Evolutionary conservation across 805 yeast genomes (phyloP).

Genomic region (Kazachstania africana): DNA sequence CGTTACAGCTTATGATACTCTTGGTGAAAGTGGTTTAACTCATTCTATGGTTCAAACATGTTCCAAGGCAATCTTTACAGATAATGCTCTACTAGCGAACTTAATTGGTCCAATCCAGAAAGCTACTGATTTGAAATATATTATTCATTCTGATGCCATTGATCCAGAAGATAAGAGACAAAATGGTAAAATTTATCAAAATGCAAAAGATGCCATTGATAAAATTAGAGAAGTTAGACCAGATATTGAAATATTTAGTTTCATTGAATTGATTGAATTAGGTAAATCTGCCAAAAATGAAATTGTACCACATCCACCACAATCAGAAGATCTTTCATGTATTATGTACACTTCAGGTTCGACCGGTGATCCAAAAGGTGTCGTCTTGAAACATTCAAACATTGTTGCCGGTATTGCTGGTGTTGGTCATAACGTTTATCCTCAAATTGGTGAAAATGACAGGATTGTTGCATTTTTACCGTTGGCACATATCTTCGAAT

Average conservation of each 20-base stretch:
- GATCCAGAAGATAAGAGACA: slow-evolving; percentile 49
- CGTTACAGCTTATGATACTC: slow-evolving; percentile 95
- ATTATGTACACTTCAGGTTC: slow-evolving; percentile 67
- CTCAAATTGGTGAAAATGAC: slow-evolving; percentile 46
- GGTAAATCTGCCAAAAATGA: slow-evolving; percentile 42
- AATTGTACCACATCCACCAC: slow-evolving; percentile 33
- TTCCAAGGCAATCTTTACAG: slow-evolving; percentile 71
- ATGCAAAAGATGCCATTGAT: slow-evolving; percentile 44
- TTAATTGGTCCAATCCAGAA: slow-evolving; percentile 62
- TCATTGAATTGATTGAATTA: slow-evolving; percentile 49
- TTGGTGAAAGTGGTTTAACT: slow-evolving; percentile 79
- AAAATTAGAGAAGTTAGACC: slow-evolving; percentile 58
- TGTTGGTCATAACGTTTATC: slow-evolving; percentile 49
- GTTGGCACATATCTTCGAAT: slow-evolving; percentile 90
- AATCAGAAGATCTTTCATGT: slow-evolving; percentile 41
- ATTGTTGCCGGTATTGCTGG: slow-evolving; percentile 83
- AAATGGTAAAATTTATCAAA: slow-evolving; percentile 46
- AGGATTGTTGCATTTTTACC: slow-evolving; percentile 83
- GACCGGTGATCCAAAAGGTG: slow-evolving; percentile 74
- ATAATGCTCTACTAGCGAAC: slow-evolving; percentile 55
- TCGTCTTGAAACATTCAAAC: slow-evolving; percentile 48
- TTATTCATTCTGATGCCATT: slow-evolving; percentile 60
- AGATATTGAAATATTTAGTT: slow-evolving; percentile 55
- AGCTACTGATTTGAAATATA: slow-evolving; percentile 48
- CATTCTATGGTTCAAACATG: slow-evolving; percentile 79